Base-by-base conservation (phyloP, 495 filamentous ascomycete species). In the Aspergillus heteromorphus region DNA sequence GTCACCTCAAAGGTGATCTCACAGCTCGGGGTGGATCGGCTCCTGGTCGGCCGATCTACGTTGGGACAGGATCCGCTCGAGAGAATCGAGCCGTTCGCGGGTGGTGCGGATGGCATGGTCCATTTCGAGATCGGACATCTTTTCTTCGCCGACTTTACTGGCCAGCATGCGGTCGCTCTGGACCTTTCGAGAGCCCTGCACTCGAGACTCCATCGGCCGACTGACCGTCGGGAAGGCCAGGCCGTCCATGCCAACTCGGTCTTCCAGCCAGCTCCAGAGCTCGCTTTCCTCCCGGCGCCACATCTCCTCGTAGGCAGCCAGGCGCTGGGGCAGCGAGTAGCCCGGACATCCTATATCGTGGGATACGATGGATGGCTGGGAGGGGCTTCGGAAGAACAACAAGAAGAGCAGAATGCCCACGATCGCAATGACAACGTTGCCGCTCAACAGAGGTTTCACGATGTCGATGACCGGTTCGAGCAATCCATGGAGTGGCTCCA, bases 221-320 rank as follows among this genome's bases (percentile, higher is more conserved):
- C 70, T 63, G 20, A 64, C 59, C 1, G 57, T 69, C 23, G 74
- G 65, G 31, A 76, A 70, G 9, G 76, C 71, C 54, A 89, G 69
- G n/a, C 82, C 79, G 49, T 90, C 84, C 66, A 92, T 75, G 4
- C 87, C 89, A 1, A 88, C 83, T 11, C 93, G 77, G 53, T 97
- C 88, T 61, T 99, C 93, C 10, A 99, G 74, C 93, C 93, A 99
- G 48, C 87, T 84, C 95, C 95, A 99, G 8, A 98, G 73, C 51
- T 92, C 89, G 59, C 83, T 89, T 65, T 98, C 93, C 63, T 97
- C 93, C 16, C 81, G 73, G 16, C 83, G 79, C 93, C 93, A 98
- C 60, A 96, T 86, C 70, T 96, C 87, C 56, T 97, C 92, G 66
- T 97, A 98, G 6, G 91, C 92, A 20, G 84, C 85, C 16, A 88